phyloP scores from a whole-genome alignment of 176 grass and related monocot species.

The Avena atlantica region DNA sequence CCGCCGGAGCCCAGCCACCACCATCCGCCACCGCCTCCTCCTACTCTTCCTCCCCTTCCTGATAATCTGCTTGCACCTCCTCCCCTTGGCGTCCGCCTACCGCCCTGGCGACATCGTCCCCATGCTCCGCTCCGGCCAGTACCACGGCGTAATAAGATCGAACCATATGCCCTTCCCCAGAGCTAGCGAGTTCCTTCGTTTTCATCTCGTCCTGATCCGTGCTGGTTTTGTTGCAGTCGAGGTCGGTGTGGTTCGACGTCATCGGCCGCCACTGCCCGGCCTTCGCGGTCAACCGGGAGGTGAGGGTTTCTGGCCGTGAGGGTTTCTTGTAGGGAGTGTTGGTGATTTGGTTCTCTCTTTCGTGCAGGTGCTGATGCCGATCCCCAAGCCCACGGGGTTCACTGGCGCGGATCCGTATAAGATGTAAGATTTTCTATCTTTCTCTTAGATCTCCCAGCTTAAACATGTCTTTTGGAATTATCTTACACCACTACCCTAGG shows the following conservation, averaged over 20 bases:
- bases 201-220: conserved; percentile 44
- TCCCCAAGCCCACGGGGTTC: conserved; percentile 81
- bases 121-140: conserved; percentile 86
- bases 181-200: background rate
- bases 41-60: conserved; percentile 20
- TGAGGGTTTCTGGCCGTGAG: conserved; percentile 43
- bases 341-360: conserved; percentile 38
- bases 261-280: conserved; percentile 84
- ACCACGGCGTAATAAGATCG: conserved; percentile 72
- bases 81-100: conserved; percentile 53
- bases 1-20: conserved; percentile 18
- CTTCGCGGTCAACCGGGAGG: conserved; percentile 95
- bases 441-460: background rate
- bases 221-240: conserved; percentile 58
- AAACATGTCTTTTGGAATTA: background rate
- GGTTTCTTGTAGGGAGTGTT: background rate
- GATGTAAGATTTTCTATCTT: conserved; percentile 44
- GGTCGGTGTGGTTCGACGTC: conserved; percentile 87
- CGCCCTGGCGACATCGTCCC: conserved; percentile 89
- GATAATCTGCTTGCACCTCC: conserved; percentile 39
- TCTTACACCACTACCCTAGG: background rate
- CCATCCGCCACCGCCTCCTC: background rate
- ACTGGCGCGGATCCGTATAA: conserved; percentile 98
- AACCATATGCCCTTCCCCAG: background rate
- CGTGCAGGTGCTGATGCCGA: conserved; percentile 91